Percentiles rank a stretch among this genome's conserved stretches.
phyloP scores from a whole-genome alignment of 2,329 filamentous ascomycete species.

The Cladosporium sp. region DNA sequence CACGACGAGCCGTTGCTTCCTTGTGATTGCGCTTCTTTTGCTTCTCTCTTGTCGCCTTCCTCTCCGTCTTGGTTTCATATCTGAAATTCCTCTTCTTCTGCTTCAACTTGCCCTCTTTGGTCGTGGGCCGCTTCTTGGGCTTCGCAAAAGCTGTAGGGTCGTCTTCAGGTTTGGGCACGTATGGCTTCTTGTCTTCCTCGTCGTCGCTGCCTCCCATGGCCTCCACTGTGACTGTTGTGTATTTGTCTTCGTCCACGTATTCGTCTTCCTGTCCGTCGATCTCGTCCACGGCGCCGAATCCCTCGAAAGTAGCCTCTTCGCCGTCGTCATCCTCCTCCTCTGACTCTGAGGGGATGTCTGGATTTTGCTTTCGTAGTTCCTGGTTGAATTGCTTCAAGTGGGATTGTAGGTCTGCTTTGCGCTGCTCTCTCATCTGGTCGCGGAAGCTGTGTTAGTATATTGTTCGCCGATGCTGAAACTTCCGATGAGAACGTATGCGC shows the following conservation, averaged over 20 bases:
- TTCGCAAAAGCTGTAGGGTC: constrained; percentile 27
- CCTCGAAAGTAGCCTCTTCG: constrained; percentile 23
- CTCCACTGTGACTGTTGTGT: constrained; percentile 92
- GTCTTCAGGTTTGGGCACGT: constrained; percentile 23
- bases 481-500: constrained; percentile 27
- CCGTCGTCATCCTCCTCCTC: constrained; percentile 28
- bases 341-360: constrained; percentile 37
- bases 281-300: constrained; percentile 22
- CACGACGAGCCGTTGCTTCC: constrained; percentile 58
- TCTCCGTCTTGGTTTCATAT: constrained; percentile 85
- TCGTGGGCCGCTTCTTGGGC: constrained; percentile 47
- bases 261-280: constrained; percentile 70
- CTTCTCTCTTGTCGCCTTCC: constrained; percentile 62
- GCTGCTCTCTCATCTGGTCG: constrained; percentile 74
- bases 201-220: constrained; percentile 77
- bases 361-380: constrained; percentile 62
- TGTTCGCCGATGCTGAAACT: background rate
- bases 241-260: constrained; percentile 94
- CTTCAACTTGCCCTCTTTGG: constrained; percentile 52
- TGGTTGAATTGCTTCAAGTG: constrained; percentile 77
- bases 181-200: constrained; percentile 41
- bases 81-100: constrained; percentile 86
- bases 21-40: constrained; percentile 70
- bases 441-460: background rate
- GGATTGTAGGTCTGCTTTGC: constrained; percentile 76